A percentile compares a stretch with the other conserved stretches of the same genome.
Conservation (phyloP, 2,329 filamentous ascomycete species). For the Nigrospora sphaerica region DNA sequence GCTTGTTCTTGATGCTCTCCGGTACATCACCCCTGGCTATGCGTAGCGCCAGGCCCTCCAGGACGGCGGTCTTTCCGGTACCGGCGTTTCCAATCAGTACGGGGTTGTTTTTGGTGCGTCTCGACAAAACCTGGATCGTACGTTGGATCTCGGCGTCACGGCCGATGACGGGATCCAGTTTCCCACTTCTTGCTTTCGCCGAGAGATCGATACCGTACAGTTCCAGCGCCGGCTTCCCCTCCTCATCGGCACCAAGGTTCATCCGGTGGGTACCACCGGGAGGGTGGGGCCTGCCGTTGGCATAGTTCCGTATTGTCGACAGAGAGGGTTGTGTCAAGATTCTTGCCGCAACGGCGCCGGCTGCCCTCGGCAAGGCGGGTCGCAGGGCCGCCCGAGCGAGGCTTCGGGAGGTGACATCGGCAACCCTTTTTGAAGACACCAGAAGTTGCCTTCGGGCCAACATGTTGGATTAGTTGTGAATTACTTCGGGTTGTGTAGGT, state of each 20-base stretch:
- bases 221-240: slow-evolving; percentile 81
- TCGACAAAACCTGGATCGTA: slow-evolving; percentile 87
- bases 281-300: slow-evolving; percentile 72
- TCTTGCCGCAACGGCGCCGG: no score
- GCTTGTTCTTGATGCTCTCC: slow-evolving; percentile 91
- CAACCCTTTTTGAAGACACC: slow-evolving; percentile 24
- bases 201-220: slow-evolving; percentile 90
- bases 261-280: slow-evolving; percentile 91
- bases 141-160: slow-evolving; percentile 86
- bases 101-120: slow-evolving; percentile 92
- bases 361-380: no score
- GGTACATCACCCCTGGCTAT: slow-evolving; percentile 92
- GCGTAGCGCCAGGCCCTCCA: slow-evolving; percentile 82
- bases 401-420: slow-evolving; percentile 15
- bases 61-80: slow-evolving; percentile 87
- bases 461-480: slow-evolving; percentile 18
- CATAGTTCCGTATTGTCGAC: slow-evolving; percentile 42
- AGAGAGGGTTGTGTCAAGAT: slow-evolving; percentile 8
- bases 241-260: slow-evolving; percentile 64
- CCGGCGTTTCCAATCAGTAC: slow-evolving; percentile 89
- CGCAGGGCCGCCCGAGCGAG: slow-evolving; percentile 7
- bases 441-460: slow-evolving; percentile 30
- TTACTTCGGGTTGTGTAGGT: no score
- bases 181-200: slow-evolving; percentile 74
- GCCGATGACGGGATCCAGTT: slow-evolving; percentile 93